Base-by-base conservation (phyloP, 768 basidiomycete genomes). In the Leccinum pellstonianum region DNA sequence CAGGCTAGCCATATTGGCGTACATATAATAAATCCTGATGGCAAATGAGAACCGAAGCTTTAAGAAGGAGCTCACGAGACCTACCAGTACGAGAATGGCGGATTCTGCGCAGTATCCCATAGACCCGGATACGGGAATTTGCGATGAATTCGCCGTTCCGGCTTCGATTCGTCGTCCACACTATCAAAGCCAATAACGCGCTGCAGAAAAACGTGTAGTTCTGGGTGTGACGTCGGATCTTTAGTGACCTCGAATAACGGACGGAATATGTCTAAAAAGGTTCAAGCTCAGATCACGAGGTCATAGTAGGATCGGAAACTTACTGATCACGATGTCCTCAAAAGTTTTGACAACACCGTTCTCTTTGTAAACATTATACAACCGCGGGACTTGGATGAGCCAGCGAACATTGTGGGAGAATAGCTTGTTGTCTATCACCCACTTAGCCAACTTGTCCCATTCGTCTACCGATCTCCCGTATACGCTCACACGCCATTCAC, bases 361-460 rank as follows among this genome's bases (percentile, higher is more conserved):
- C 56, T 87, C 86, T 71, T 95, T 97, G 81, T 97, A 99, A 7
- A 98, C 85, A 64, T 96, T 89, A 77, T 99, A 99, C 60, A 99
- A 72, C 3, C 97, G 86, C 0, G 97, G 97, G 6, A 98, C 79
- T 72, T 98, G 97, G 63, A 99, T 90, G 58, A 98, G 85, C 97
- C 97, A 98, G 55, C 97, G 86, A 41, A 98, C 94, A 69, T 99
- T 98, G 75, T 98, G 95, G 3, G 95, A 98, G 73, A 83, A 91
- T 5, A 98, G 80, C 72, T 96, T 94, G 79, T 98, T 85, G 70
- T 91, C 83, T 71, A 97, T 86, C 58, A 99, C 87, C 97, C 97
- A 99, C 79, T 88, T 90, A 17, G 97, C 97, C 6, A 99, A 80
- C 69, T 98, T 98, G 79, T 98, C 97, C 97, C 97, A 99, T 77